Conservation (phyloP, 768 basidiomycete species). For the Auriscalpium vulgare region DNA sequence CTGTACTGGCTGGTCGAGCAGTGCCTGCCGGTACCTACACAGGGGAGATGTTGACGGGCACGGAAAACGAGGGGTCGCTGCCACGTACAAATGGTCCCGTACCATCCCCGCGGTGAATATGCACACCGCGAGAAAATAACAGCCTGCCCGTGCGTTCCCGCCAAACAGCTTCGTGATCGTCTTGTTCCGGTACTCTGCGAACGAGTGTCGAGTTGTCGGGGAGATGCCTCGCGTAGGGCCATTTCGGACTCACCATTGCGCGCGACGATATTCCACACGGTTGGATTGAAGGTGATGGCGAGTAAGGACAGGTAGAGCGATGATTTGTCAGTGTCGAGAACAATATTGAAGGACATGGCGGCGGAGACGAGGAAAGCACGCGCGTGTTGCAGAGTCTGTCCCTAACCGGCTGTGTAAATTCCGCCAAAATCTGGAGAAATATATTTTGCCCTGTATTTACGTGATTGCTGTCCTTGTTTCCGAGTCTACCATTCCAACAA, state of each 20-base stretch:
- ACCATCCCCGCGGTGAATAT: slow-evolving; percentile 85
- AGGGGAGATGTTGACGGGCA: neutral
- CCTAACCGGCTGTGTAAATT: too few species aligned
- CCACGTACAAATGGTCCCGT: slow-evolving; percentile 75
- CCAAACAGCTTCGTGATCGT: slow-evolving; percentile 80
- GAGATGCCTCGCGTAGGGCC: too few species aligned
- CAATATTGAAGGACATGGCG: slow-evolving; percentile 23
- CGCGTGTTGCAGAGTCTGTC: too few species aligned
- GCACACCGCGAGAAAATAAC: slow-evolving; percentile 77
- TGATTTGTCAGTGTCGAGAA: slow-evolving; percentile 53
- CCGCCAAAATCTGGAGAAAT: too few species aligned
- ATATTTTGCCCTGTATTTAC: too few species aligned
- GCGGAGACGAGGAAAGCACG: neutral
- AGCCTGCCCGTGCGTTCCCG: slow-evolving; percentile 65
- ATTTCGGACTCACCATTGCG: slow-evolving; percentile 62
- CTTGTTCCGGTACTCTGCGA: slow-evolving; percentile 70
- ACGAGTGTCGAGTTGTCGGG: slow-evolving; percentile 22
- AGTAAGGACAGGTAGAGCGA: slow-evolving; percentile 62
- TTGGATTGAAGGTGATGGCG: slow-evolving; percentile 83
- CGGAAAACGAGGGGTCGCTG: neutral
- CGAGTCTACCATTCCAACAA: too few species aligned
- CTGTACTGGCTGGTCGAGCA: slow-evolving; percentile 65
- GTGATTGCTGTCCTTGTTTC: too few species aligned
- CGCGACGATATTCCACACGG: slow-evolving; percentile 93
- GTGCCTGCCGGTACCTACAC: slow-evolving; percentile 64